Evolutionary conservation across 371 early-diverging fungal genomes (phyloP), one percentile per base, ranked within the genome.

Genomic region (Mucor circinelloides): DNA sequence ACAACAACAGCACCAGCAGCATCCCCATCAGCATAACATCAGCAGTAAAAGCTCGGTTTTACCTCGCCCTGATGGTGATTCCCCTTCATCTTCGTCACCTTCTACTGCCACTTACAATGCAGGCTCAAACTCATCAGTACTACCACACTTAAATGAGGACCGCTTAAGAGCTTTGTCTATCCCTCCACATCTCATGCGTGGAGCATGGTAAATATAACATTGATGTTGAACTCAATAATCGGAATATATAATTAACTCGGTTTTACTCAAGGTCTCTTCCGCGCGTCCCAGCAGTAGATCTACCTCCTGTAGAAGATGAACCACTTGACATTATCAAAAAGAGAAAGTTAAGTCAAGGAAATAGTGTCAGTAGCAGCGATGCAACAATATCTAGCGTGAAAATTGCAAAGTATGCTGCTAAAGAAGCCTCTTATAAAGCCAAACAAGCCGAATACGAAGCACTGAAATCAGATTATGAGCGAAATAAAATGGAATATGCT

Each of bases 361-460:
- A 8, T 19, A 61, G 34, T 13, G 12, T 36, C 4, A 42, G 21
- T 17, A 40, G 34, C 7, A 10, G 32, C 12, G 15, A 30, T 28
- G 10, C 50, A 50, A 13, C 25, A 2, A 10, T n/a, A 31, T 58
- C 65, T 0, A 28, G 56, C 30, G 59, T 68, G 1, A 36, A 28
- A 31, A 63, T 68, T 46, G 64, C 69, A 34, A 48, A 60, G 2
- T 69, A 64, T 30, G 54, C 59, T 19, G 59, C 60, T 4, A 70
- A 63, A 67, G 38, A 63, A 54, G 71, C 71, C 4, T 63, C 63
- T 10, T 71, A 71, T 46, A 58, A 57, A 15, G 71, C 71, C 1
- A 71, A 59, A 63, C 63, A 71, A 50, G 71, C 71, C 12, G 58
- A 58, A 59, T 66, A 34, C 40, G 71, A 66, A 59, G 71, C 71